Base-by-base conservation (phyloP, 2,329 filamentous ascomycete genomes). In the Stemphylium beticola region DNA sequence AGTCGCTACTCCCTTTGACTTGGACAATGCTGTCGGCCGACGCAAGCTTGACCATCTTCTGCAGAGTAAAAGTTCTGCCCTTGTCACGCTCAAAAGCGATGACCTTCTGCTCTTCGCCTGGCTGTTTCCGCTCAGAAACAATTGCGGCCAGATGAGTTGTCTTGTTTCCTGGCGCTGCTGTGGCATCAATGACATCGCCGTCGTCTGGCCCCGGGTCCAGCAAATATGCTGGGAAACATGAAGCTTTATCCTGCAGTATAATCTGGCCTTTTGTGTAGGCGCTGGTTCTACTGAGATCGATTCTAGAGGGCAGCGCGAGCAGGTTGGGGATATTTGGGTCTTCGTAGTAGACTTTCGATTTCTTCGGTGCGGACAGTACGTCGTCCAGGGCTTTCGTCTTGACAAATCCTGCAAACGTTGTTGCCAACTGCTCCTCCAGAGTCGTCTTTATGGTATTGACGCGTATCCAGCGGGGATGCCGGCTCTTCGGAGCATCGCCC, bases 101-200 rank as follows among this genome's bases (percentile, higher is more conserved):
- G 20, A 99, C 87, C 18, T 73, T 81, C 43, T 79, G 76, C 11
- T 57, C 40, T 12, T 52, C 43, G 9, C 53, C 54, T 7, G 50
- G n/a, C 55, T 52, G 48, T 65, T 64, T 71, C 77, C 77, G 43
- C 75, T 77, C 47, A 73, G 79, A 43, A 2, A 95, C 69, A 4
- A 97, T 85, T 2, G 92, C 89, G 0, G 93, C 92, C 41, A 96
- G 78, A 74, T 98, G 95, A 7, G 93, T 98, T 1, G 95, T 98
- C 77, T 99, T 99, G 75, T 99, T 99, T 5, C 95, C 95, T 1
- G 95, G 95, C 0, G 95, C 95, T 0, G 95, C 91, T 72, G 93
- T 98, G 0, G 91, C 91, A 74, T 99, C 95, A n/a, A 98, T 85
- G 8, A 96, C 80, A 67, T 95, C 87, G 20, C 91, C 91, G 60